Percentiles rank a stretch among this genome's conserved stretches.
These are phyloP conservation scores for Eurotiales sp. DNA, from an alignment of 2,329 filamentous ascomycete genomes.

Conservation along the genomic window DNA sequence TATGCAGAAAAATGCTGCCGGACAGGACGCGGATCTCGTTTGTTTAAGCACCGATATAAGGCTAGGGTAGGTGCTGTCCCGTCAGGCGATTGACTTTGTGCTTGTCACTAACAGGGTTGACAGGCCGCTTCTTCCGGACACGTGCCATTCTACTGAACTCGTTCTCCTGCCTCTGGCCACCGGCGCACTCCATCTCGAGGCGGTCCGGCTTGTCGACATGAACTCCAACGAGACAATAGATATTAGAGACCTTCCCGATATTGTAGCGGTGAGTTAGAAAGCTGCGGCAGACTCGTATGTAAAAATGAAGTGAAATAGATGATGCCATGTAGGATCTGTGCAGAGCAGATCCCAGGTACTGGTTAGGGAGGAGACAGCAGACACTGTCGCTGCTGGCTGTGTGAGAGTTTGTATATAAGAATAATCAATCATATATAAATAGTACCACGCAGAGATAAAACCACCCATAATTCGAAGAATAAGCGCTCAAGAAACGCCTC, in stretches of 20 bases:
- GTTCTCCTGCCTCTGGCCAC: conserved; percentile 51
- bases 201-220: conserved; percentile 53
- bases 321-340: not conserved
- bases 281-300: not conserved
- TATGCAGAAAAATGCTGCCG: conserved; percentile 48
- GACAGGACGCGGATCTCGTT: conserved; percentile 51
- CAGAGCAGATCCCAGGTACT: conserved; percentile 1
- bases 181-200: conserved; percentile 52
- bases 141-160: conserved; percentile 55
- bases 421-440: too few species aligned
- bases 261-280: conserved; percentile 35
- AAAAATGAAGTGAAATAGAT: conserved; percentile 5
- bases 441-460: too few species aligned
- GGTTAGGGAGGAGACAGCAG: not conserved
- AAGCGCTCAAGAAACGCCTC: too few species aligned
- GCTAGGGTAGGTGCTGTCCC: conserved; percentile 47
- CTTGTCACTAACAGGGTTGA: not conserved
- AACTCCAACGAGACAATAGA: conserved; percentile 54
- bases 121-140: conserved; percentile 52
- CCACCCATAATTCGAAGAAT: too few species aligned
- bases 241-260: conserved; percentile 54
- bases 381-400: not conserved
- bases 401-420: too few species aligned
- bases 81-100: not conserved
- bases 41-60: conserved; percentile 56